A percentile compares a stretch with the other conserved stretches of the same genome.
Conservation (phyloP, 2,329 filamentous ascomycete genomes). For the Aureobasidium uvarum region DNA sequence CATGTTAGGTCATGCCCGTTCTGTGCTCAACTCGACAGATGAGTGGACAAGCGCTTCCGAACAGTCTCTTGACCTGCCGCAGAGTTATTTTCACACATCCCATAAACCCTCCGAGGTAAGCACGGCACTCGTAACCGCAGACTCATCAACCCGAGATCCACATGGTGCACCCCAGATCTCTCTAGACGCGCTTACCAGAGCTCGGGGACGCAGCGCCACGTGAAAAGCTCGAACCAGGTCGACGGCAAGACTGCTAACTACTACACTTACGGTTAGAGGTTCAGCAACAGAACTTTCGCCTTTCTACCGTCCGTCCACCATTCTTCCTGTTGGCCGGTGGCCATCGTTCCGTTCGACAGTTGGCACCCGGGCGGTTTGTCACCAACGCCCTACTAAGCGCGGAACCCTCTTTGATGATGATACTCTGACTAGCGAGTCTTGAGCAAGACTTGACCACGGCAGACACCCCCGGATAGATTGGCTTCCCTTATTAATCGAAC, state of each 20-base stretch:
- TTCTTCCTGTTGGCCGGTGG: background rate
- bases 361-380: background rate
- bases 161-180: slow-evolving; percentile 15
- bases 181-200: background rate
- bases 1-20: background rate
- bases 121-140: background rate
- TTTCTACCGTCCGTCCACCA: slow-evolving; percentile 9
- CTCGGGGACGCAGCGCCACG: background rate
- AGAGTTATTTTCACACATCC: background rate
- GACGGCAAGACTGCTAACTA: background rate
- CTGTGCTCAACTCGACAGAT: background rate
- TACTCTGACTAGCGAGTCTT: background rate
- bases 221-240: background rate
- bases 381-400: background rate
- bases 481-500: background rate
- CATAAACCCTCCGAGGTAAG: background rate
- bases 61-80: background rate
- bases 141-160: background rate
- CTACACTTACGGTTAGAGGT: background rate
- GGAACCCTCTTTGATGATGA: slow-evolving; percentile 6
- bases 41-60: background rate
- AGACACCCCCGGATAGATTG: background rate
- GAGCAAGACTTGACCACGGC: background rate
- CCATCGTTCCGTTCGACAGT: background rate
- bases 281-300: background rate